These are phyloP conservation scores for Vigna nakashimae DNA, from an alignment of 306 rosid genomes.

Conservation along the genomic window DNA sequence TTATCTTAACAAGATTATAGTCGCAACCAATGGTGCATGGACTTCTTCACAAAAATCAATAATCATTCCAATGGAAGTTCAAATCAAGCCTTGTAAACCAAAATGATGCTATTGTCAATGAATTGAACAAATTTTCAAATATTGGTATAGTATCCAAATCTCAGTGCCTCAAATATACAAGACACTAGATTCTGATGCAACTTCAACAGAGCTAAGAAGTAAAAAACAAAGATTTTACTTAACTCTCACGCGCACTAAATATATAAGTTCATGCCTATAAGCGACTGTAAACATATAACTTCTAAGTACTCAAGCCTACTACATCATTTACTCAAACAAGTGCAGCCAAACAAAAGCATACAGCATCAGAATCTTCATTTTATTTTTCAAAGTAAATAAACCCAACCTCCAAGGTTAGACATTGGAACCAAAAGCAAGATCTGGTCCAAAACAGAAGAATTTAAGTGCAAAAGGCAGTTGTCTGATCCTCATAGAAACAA, in stretches of 20 bases:
- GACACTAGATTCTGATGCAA: slow-evolving; percentile 15
- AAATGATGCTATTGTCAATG: slow-evolving; percentile 4
- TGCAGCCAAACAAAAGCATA: slow-evolving; percentile 16
- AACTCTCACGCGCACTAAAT: neutral
- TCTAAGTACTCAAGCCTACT: neutral
- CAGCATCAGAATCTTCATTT: neutral
- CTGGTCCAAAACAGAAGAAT: neutral
- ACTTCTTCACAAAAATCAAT: slow-evolving; percentile 4
- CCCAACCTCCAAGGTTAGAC: slow-evolving; percentile 17
- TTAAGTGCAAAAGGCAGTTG: neutral
- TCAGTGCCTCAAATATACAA: slow-evolving; percentile 11
- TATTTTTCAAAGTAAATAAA: neutral
- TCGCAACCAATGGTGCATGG: neutral
- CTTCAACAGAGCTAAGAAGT: slow-evolving; percentile 1
- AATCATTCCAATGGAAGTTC: slow-evolving; percentile 14
- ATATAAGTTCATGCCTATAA: neutral
- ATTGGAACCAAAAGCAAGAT: slow-evolving; percentile 33
- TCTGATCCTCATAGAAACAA: slow-evolving; percentile 32
- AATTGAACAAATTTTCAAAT: slow-evolving; percentile 25
- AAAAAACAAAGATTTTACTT: slow-evolving; percentile 10
- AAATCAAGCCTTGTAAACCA: slow-evolving; percentile 21
- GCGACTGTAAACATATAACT: neutral
- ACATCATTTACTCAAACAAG: slow-evolving; percentile 12
- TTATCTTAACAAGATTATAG: neutral
- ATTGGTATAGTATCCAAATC: slow-evolving; percentile 11